Evolutionary conservation across 345 rosid species (phyloP).

Genomic region (Brassica cretica): DNA sequence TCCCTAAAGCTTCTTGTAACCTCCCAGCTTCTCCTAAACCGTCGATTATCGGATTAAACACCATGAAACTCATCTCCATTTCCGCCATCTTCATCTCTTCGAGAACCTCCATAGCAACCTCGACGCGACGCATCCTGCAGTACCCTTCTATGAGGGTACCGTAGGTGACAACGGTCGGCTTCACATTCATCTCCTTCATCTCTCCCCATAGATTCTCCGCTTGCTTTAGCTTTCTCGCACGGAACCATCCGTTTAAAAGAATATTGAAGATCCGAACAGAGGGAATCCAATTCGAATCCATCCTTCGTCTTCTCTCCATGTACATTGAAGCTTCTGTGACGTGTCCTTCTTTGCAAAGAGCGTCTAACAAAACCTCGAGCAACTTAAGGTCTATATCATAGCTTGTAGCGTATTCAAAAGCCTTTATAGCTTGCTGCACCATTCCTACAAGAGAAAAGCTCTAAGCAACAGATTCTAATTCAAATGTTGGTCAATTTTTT

Average conservation of each 20-base stretch:
- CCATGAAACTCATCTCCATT: conserved; percentile 56
- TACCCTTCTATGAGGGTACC: conserved; percentile 87
- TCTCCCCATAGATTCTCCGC: conserved; percentile 75
- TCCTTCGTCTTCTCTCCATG: conserved; percentile 41
- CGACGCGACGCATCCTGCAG: conserved; percentile 64
- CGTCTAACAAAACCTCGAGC: conserved; percentile 75
- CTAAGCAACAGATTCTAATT: neutral
- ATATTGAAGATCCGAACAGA: conserved; percentile 64
- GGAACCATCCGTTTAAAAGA: conserved; percentile 82
- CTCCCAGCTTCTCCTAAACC: conserved; percentile 74
- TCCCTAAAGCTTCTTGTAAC: conserved; percentile 65
- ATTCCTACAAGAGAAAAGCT: conserved; percentile 49
- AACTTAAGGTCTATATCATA: conserved; percentile 41
- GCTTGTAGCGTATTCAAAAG: conserved; percentile 61
- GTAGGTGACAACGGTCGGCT: conserved; percentile 64
- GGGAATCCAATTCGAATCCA: conserved; percentile 53
- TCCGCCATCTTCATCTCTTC: conserved; percentile 68
- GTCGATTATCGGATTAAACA: conserved; percentile 72
- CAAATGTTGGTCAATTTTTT: neutral
- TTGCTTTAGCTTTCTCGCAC: conserved; percentile 59
- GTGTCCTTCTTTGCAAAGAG: conserved; percentile 78
- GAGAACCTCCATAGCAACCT: conserved; percentile 63
- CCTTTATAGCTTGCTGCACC: conserved; percentile 61
- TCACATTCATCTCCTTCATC: conserved; percentile 59
- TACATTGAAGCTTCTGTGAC: conserved; percentile 60